These are phyloP conservation scores for Ceratocystiopsis sp. DNA, from an alignment of 2,329 filamentous ascomycete genomes.

Conservation along the genomic window DNA sequence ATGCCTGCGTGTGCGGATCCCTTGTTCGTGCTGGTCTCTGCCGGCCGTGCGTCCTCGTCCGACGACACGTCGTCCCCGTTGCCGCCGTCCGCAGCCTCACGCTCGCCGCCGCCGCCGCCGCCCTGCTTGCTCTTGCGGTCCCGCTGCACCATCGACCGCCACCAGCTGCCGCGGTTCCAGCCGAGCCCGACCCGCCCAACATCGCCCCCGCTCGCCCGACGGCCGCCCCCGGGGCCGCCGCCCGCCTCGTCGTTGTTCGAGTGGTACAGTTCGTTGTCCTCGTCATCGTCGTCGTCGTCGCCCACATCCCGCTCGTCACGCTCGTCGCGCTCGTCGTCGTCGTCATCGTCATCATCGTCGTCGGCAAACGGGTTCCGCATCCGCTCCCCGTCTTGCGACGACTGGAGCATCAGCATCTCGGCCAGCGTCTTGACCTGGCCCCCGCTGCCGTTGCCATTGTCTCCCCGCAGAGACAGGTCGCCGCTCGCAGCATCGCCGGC, in stretches of 20 bases:
- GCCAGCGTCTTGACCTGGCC: too few relatives aligned
- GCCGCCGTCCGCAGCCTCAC: neutral
- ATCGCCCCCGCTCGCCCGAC: slow-evolving; percentile 18
- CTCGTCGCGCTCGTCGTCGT: slow-evolving; percentile 35
- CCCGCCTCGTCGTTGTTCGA: slow-evolving; percentile 17
- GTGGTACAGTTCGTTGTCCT: slow-evolving; percentile 35
- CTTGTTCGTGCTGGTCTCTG: neutral
- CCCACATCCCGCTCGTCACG: too few relatives aligned
- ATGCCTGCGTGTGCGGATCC: slow-evolving; percentile 22
- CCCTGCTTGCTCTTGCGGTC: slow-evolving; percentile 1
- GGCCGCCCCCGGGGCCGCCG: slow-evolving; percentile 22
- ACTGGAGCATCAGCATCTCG: too few relatives aligned
- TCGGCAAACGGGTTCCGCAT: slow-evolving; percentile 38
- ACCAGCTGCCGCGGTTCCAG: slow-evolving; percentile 21
- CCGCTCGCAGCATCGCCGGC: neutral
- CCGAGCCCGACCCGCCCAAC: slow-evolving; percentile 10
- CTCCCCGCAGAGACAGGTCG: neutral
- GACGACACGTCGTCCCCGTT: too few relatives aligned
- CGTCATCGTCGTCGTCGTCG: slow-evolving; percentile 27
- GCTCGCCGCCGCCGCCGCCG: neutral
- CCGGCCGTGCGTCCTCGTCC: too few relatives aligned
- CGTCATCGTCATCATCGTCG: slow-evolving; percentile 30
- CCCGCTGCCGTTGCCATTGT: too few relatives aligned
- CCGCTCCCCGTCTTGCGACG: slow-evolving; percentile 9
- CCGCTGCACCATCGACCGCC: slow-evolving; percentile 17